phyloP scores from a whole-genome alignment of 257 asterid genomes.

The Oldenlandia corymbosa region DNA sequence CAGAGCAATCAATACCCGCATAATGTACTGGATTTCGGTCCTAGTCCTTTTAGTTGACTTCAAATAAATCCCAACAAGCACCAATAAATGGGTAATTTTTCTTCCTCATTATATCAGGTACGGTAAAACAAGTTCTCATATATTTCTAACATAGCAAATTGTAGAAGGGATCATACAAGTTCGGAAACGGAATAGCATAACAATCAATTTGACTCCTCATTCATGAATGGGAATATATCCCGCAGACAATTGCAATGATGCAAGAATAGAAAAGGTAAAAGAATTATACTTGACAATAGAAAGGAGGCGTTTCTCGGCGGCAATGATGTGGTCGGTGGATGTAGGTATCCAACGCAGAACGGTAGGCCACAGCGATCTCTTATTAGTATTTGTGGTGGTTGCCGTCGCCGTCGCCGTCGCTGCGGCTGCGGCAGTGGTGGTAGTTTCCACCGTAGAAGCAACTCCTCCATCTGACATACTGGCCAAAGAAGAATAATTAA shows the following conservation, averaged over 20 bases:
- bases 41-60: neutral
- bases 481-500: slow-evolving; percentile 4
- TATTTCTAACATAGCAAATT: no score
- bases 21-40: neutral
- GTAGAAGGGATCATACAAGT: no score
- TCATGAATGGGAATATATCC: no score
- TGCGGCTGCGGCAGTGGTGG: slow-evolving; percentile 22
- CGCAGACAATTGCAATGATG: neutral
- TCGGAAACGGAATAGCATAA: no score
- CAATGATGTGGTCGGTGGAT: slow-evolving; percentile 83
- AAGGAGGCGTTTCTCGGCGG: slow-evolving; percentile 84
- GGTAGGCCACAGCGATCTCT: slow-evolving; percentile 59
- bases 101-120: neutral
- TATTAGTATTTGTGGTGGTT: slow-evolving; percentile 17
- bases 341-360: slow-evolving; percentile 86
- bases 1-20: neutral
- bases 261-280: neutral
- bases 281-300: slow-evolving; percentile 54
- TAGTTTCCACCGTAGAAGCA: slow-evolving; percentile 22
- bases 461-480: slow-evolving; percentile 61
- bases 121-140: neutral
- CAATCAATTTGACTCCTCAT: no score
- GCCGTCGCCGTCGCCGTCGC: neutral
- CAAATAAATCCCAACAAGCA: neutral
- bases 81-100: neutral